Evolutionary conservation across 768 basidiomycete species (phyloP).

Genomic region (Fomitopsis serialis): DNA sequence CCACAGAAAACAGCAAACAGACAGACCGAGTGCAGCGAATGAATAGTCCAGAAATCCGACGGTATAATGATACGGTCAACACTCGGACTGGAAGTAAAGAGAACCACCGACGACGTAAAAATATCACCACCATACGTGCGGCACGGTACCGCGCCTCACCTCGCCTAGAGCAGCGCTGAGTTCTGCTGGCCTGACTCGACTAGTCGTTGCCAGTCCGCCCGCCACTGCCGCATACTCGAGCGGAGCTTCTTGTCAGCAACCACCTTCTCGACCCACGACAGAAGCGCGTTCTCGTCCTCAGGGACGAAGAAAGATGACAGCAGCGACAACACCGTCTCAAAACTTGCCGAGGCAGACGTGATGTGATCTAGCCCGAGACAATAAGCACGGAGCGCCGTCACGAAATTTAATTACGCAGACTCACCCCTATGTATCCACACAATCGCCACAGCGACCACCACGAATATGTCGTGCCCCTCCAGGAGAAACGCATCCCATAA

Average conservation of each 20-base stretch:
- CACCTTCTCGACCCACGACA: conserved; percentile 73
- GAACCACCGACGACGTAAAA: neutral
- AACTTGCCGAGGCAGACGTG: conserved; percentile 67
- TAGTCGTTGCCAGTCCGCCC: conserved; percentile 71
- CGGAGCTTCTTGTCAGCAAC: conserved; percentile 62
- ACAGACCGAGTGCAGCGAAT: neutral
- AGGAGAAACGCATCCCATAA: conserved; percentile 93
- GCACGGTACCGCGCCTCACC: neutral
- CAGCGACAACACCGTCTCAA: conserved; percentile 88
- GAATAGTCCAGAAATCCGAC: neutral
- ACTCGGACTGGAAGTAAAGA: neutral
- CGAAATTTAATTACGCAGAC: conserved; percentile 17
- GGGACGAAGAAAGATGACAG: conserved; percentile 94
- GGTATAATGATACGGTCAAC: neutral
- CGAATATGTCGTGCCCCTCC: conserved; percentile 86
- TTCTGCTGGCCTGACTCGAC: conserved; percentile 61
- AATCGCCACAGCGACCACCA: conserved; percentile 81
- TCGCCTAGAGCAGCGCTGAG: conserved; percentile 48
- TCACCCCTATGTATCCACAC: conserved; percentile 87
- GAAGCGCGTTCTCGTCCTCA: conserved; percentile 77
- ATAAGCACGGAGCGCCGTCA: neutral
- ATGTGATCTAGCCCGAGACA: conserved; percentile 61
- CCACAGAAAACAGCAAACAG: neutral
- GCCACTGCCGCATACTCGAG: conserved; percentile 67
- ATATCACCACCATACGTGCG: too few species aligned